A percentile compares a stretch with the other conserved stretches of the same genome.
Evolutionary conservation across 1,284 basidiomycete genomes (phyloP).

Genomic region (Sporisorium scitamineum): DNA sequence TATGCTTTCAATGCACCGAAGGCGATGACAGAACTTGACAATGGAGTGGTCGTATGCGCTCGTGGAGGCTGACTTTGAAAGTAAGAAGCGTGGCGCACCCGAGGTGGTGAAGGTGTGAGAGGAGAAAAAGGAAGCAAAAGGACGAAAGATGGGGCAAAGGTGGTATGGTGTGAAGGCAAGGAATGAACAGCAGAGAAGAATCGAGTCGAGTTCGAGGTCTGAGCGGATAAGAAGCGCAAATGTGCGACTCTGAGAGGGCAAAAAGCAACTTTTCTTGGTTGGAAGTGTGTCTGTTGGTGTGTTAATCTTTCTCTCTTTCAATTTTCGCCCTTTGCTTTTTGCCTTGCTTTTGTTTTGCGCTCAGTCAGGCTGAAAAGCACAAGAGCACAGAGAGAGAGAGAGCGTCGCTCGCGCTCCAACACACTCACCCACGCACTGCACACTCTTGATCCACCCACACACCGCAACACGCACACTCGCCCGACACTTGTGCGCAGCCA

Average conservation of each 20-base stretch:
- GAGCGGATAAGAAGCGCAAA: conserved; percentile 9
- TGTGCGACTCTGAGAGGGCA: conserved; percentile 22
- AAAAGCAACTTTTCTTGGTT: not conserved
- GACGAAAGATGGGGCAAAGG: not conserved
- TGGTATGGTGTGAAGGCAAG: conserved; percentile 15
- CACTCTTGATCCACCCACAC: not conserved
- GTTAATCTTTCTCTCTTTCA: conserved; percentile 17
- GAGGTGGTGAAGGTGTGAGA: not conserved
- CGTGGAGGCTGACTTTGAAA: not conserved
- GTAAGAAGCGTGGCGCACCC: not conserved
- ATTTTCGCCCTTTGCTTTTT: not conserved
- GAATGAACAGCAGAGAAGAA: not conserved
- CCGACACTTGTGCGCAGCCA: too few species aligned
- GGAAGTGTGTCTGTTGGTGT: conserved; percentile 4
- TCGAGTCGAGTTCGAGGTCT: not conserved
- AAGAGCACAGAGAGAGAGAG: too few species aligned
- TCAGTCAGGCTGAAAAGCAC: not conserved
- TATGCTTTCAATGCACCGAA: not conserved
- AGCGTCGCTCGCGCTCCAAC: not conserved
- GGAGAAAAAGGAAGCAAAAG: not conserved
- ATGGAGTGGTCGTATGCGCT: not conserved
- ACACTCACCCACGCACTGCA: not conserved
- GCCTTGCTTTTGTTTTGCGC: not conserved
- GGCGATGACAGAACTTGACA: not conserved
- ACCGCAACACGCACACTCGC: conserved; percentile 3